These are phyloP conservation scores for Colletotrichum brevisporum DNA, from an alignment of 2,329 filamentous ascomycete species.

Conservation along the genomic window DNA sequence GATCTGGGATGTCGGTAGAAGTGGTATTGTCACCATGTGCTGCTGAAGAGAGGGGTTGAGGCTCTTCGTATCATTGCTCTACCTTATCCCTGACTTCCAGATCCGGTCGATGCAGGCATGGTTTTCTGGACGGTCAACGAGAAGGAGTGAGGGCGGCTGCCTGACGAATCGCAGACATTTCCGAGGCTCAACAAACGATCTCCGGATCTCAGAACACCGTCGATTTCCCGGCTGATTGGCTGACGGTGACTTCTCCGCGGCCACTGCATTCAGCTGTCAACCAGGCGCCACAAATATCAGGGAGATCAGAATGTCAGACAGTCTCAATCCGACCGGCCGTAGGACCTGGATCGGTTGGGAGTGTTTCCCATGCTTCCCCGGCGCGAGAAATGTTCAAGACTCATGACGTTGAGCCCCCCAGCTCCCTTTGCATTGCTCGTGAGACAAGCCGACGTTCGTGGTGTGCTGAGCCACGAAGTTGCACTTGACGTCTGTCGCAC, in stretches of 20 bases:
- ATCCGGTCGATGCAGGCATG: not conserved
- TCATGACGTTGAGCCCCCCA: not conserved
- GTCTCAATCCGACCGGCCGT: constrained; percentile 16
- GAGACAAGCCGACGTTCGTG: not conserved
- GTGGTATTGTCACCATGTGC: too few species aligned
- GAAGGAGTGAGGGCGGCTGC: not conserved
- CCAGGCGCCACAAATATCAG: not conserved
- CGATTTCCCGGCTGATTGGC: constrained; percentile 8
- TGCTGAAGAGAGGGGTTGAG: not conserved
- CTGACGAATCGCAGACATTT: not conserved
- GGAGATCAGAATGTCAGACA: constrained; percentile 1
- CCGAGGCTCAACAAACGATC: not conserved
- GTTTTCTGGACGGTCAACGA: not conserved
- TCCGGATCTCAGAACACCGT: too few species aligned
- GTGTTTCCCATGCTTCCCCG: too few species aligned
- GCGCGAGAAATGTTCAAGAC: not conserved
- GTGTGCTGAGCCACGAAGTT: not conserved
- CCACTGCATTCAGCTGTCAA: constrained; percentile 22
- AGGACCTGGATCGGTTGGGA: not conserved
- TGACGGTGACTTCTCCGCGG: not conserved
- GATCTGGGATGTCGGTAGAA: too few species aligned
- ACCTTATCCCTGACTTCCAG: not conserved
- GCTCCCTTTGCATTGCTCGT: not conserved
- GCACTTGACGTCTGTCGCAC: not conserved
- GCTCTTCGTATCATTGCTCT: not conserved